Base-by-base conservation (phyloP, 2,329 filamentous ascomycete species). In the Pseudogymnoascus sp. region DNA sequence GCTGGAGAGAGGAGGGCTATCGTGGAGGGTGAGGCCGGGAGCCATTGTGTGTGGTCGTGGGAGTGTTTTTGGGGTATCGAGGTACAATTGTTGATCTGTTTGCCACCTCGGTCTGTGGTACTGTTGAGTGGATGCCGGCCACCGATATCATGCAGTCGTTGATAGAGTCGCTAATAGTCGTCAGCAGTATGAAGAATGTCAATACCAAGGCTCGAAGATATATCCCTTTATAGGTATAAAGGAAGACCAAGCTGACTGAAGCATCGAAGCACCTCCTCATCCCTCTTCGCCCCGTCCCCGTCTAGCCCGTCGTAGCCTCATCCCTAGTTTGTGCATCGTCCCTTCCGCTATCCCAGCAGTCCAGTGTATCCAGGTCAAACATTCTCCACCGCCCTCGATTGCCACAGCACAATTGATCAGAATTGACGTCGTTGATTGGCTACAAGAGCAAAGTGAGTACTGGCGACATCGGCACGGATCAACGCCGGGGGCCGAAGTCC, bases 391-490 rank as follows among this genome's bases (percentile, higher is more conserved):
- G 21, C 12, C 21, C 12, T n/a, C 42, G 42, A 47, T 47, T 47
- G 42, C 42, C 42, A 47, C 42, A 12, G 10, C 40, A 45, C 40
- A 23, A 45, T 47, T 26, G 42, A n/a, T 3, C 42, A 47, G 21
- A 26, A 47, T 47, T 47, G 42, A 21, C 5, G 3, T 2, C 12
- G 11, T 26, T 47, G 42, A 47, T 47, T 47, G 42, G 42, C 21
- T 23, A 26, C 5, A 6, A 12, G 21, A 5, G 12, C 21, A 47
- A 26, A 14, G 11, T 47, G 7, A 47, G 11, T 47, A 26, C 18
- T n/a, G 42, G 42, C 42, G 42, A 47, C 42, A 47, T 47, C 42
- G 42, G 42, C 42, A 47, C 42, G 42, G 42, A 47, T 47, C 42
- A 47, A 47, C 21, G 21, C 21, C 21, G 21, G 42, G 12, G 6